Evolutionary conservation across 305 asterid species (phyloP).

Genomic region (Solanum chacoense): DNA sequence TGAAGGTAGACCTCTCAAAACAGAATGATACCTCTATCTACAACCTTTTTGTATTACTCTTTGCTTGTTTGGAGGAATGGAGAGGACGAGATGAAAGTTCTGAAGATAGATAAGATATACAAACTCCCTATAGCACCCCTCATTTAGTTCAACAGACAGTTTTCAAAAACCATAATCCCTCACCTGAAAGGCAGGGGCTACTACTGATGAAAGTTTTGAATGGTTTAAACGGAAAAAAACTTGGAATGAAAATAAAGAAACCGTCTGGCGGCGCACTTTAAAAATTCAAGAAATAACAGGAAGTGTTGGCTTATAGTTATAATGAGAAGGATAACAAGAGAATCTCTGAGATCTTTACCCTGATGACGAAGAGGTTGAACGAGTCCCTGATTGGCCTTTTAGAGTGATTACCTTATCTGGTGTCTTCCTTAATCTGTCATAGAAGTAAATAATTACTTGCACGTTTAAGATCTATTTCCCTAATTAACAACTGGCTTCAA

Average conservation of each 20-base stretch:
- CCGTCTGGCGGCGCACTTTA: not conserved
- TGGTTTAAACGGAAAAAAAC: not conserved
- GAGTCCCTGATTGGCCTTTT: slow-evolving; percentile 35
- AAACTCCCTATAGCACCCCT: not conserved
- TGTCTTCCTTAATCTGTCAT: slow-evolving; percentile 41
- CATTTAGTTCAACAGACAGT: not conserved
- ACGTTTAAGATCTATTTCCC: not conserved
- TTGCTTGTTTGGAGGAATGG: not conserved
- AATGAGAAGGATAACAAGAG: not conserved
- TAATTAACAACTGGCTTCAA: not conserved
- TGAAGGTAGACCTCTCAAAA: not conserved
- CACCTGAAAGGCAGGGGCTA: not conserved
- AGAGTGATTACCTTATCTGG: slow-evolving; percentile 30
- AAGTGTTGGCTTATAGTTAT: not conserved
- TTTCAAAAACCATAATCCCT: not conserved
- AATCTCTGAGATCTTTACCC: slow-evolving; percentile 33
- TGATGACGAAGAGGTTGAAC: slow-evolving; percentile 31
- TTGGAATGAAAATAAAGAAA: not conserved
- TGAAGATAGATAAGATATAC: not conserved
- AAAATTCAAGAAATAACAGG: not conserved
- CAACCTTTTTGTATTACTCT: not conserved
- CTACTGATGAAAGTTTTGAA: not conserved
- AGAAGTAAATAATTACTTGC: not conserved
- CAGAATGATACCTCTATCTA: not conserved
- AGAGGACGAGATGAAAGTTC: not conserved